Evolutionary conservation across 129 eudicot genomes (phyloP), one percentile per base, ranked within the genome.

Genomic region (Chrysanthemum lavandulifolium): DNA sequence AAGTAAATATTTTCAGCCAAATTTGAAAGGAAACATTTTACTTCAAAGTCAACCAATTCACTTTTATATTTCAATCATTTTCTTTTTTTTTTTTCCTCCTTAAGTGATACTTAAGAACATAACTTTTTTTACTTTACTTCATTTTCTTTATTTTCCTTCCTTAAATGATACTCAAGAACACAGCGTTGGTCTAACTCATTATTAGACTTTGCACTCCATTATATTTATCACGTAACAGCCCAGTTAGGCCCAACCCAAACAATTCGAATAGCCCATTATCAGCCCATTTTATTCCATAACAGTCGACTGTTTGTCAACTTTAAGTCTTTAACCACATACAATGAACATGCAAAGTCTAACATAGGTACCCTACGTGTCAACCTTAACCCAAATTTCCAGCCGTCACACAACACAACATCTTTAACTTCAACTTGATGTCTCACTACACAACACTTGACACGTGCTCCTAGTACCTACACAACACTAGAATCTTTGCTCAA

Each of bases 381-480:
- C 0, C n/a, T 40, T 33, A 64, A 33, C 27, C 11, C 19, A 36
- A 40, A 31, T n/a, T 15, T 25, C 1, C 57, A 62, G 70, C 64
- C 78, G 45, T 51, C 71, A 29, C 3, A 7, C 54, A 57, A 13
- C 36, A 18, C 31, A 64, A 64, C 64, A 52, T 21, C 25, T 29
- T 29, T 2, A 23, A 23, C 31, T 61, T 27, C 63, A 50, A 73
- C 13, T 73, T 48, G 61, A 61, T 73, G 40, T 73, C 78, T n/a
- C 16, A 14, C 69, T 61, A 73, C 77, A 58, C 62, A 29, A 29
- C 77, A 73, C 70, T 53, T 13, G 78, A 69, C 78, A 73, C 78
- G 71, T 73, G 78, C 52, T 71, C 7, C 21, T 45, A 4, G 36
- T 47, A 3, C n/a, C 12, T n/a, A 33, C 10, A 12, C 13, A 43